Evolutionary conservation across 306 rosid genomes (phyloP), one percentile per base, ranked within the genome.

Genomic region (Trifolium dubium): DNA sequence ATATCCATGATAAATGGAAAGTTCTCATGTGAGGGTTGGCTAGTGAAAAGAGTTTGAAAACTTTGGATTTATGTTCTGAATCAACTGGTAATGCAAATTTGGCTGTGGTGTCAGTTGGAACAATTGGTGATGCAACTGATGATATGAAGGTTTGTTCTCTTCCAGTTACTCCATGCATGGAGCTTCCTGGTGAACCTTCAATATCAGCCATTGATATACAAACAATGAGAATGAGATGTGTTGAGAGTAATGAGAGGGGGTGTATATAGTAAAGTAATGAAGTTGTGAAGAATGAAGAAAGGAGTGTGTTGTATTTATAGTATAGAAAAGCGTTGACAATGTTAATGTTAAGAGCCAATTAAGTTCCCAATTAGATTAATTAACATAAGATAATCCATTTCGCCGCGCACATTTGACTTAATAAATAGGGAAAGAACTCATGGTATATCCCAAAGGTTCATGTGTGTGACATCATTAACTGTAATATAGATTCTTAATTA

Each of bases 151-250:
- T 86, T 68, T 89, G 93, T 43, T 90, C 98, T 51, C 77, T 80
- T 0, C 98, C 98, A 0, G 96, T 93, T 1, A 90, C 98, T 78
- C 97, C 98, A 78, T 90, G 97, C 97, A 93, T 93, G 81, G 98
- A 93, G 90, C 93, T 90, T 64, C 96, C 97, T 6, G 98, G 97
- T 19, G 88, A 85, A 1, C 93, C 97, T 8, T 86, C 87, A 9
- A 69, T 40, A 1, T 81, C 83, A 10, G 43, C 74, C 94, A 88
- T 87, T 37, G 43, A 3, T 64, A 17, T 10, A 4, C 14, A 29
- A 15, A 41, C 23, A 23, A 23, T 23, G 23, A 23, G 23, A 23
- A 23, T 23, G 23, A 23, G 23, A 23, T 23, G 23, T 44, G 10
- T 44, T 11, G 18, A 18, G 29, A 18, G 30, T 53, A 51, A 15